Base-by-base conservation (phyloP, 2,329 filamentous ascomycete genomes). In the Ceratocystis diversiconidia region DNA sequence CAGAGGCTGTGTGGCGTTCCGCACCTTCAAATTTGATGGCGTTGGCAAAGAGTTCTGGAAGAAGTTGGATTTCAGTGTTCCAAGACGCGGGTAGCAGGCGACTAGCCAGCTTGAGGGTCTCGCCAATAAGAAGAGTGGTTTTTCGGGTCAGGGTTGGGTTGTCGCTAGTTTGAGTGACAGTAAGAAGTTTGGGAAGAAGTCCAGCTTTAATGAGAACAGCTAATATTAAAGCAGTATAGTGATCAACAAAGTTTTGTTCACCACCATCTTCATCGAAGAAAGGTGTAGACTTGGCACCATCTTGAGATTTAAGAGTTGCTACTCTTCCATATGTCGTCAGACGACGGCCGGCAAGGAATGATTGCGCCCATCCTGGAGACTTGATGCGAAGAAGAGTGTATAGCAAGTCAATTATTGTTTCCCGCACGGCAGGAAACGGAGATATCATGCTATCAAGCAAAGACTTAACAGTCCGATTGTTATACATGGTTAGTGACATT, bases 291-390 rank as follows among this genome's bases (percentile, higher is more conserved):
- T 81, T 82, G 15, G 72, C 73, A 6, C 76, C 75, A 32, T 85
- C 66, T 8, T 65, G 79, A 1, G 85, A 80, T 70, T 89, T 90
- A 63, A 97, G 77, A 68, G 90, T 94, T 6, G 90, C 86, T 46
- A 97, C 92, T 71, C 95, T 84, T n/a, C 92, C 92, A 73, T 99
- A 99, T 0, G 94, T 99, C 0, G 95, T 99, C 60, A 99, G 79
- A 67, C 95, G 82, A 69, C 94, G 84, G 6, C 94, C 95, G 44
- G 95, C 94, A 60, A 99, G 82, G 73, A 96, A 99, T 0, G 92
- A 95, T 0, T 90, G 92, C 6, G 94, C 95, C 94, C 94, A 99
- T 7, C 91, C 86, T 55, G 94, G 85, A 67, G 92, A 87, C 70
- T 97, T 97, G 72, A 99, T 96, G 44, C 92, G 85, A 63, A 99